Evolutionary conservation across 2,329 filamentous ascomycete genomes (phyloP), one percentile per base, ranked within the genome.

Genomic region (Pseudocercospora macadamiae): DNA sequence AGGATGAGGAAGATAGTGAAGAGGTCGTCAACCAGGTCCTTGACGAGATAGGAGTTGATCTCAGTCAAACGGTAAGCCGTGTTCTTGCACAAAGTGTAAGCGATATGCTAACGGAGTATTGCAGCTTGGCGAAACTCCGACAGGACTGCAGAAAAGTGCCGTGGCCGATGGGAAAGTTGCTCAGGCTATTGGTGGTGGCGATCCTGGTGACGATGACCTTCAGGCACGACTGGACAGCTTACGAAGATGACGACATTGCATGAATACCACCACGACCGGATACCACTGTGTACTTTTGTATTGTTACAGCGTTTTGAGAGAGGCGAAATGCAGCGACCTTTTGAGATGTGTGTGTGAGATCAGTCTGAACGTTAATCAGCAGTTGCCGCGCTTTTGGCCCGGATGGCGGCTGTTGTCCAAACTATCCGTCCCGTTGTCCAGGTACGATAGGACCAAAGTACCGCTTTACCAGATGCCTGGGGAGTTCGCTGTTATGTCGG

Each of bases 21-120:
- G 95, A 99, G 74, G 90, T 97, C 10, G 92, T 99, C 30, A 96
- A 96, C 70, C 92, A 97, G 76, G 91, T 99, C 4, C 77, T 99
- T 70, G 95, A 97, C 72, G 95, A 97, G 77, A 96, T 99, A 73
- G 95, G 95, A 54, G 88, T 99, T 26, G 93, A 99, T 71, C 83
- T 97, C 59, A 92, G 89, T 68, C 90, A 95, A 77, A 83, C 90
- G 67, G 93, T 97, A 82, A 78, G 90, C 82, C 55, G 25, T 30
- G 3, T 10, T 12, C 36, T n/a, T 53, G 25, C 26, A 21, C 32
- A 23, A n/a, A 5, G 9, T 30, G 26, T 54, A 47, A 14, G 23
- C 25, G 54, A 39, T 36, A 10, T 45, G 49, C 63, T 67, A 52
- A 64, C 36, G 21, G 19, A 26, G 12, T 2, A 9, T 19, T 12